Evolutionary conservation across 2,329 filamentous ascomycete species (phyloP).

Genomic region (Claviceps sp.): DNA sequence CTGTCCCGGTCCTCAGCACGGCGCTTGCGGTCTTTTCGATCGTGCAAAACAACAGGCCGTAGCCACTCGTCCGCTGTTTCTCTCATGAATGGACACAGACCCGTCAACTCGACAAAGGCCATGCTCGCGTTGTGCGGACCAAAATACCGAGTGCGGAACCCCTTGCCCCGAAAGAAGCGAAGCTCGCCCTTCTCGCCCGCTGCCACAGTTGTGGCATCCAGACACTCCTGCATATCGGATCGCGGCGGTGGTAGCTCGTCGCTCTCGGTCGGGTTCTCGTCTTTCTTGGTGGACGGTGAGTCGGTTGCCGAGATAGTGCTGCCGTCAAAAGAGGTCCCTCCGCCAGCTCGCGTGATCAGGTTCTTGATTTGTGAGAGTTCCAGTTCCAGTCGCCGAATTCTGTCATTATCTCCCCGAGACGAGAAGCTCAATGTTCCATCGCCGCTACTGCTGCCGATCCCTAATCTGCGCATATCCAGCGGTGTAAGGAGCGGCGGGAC

Average conservation of each 20-base stretch:
- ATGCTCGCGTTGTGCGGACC: slow-evolving; percentile 48
- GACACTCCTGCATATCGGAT: slow-evolving; percentile 25
- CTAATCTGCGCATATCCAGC: slow-evolving; percentile 26
- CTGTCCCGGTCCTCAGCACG: slow-evolving; percentile 38
- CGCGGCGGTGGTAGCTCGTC: slow-evolving; percentile 19
- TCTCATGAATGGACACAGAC: slow-evolving; percentile 46
- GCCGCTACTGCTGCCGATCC: slow-evolving; percentile 16
- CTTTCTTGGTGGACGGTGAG: slow-evolving; percentile 33
- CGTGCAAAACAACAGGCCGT: slow-evolving; percentile 40
- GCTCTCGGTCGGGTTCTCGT: slow-evolving; percentile 20
- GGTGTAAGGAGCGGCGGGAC: slow-evolving; percentile 28
- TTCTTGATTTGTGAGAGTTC: slow-evolving; percentile 44
- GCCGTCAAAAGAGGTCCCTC: slow-evolving; percentile 30
- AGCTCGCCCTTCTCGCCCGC: slow-evolving; percentile 36
- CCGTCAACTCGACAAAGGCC: slow-evolving; percentile 44
- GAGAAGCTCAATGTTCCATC: slow-evolving; percentile 17
- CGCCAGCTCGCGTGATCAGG: slow-evolving; percentile 31
- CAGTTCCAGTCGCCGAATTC: slow-evolving; percentile 44
- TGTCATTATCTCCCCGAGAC: slow-evolving; percentile 36
- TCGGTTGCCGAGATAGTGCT: slow-evolving; percentile 33
- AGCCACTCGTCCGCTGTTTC: slow-evolving; percentile 50
- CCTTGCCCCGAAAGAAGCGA: slow-evolving; percentile 44
- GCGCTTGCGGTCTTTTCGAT: slow-evolving; percentile 41
- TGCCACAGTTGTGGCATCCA: slow-evolving; percentile 25
- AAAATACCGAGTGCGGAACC: slow-evolving; percentile 47